Evolutionary conservation across 345 rosid species (phyloP).

Genomic region (Pelargonium nanum): DNA sequence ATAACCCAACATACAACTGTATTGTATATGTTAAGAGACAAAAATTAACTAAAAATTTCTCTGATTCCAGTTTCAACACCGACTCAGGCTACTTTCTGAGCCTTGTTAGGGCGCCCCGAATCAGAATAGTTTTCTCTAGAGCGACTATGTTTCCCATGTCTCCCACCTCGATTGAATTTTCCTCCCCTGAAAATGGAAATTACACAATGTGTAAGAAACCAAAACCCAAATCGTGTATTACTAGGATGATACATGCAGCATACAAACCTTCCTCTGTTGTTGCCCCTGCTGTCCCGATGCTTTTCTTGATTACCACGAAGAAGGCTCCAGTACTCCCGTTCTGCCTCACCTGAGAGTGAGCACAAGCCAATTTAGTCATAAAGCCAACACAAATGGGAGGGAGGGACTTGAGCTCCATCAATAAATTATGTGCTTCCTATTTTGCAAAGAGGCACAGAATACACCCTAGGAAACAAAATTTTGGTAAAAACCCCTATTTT

Average conservation of each 20-base stretch:
- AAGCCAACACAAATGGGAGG: no score
- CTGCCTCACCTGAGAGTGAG: constrained; percentile 72
- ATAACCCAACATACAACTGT: no score
- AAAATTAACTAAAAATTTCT: neutral
- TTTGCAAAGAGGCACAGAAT: no score
- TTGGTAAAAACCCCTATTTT: no score
- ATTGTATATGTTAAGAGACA: no score
- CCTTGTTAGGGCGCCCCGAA: constrained; percentile 51
- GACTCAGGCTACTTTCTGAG: constrained; percentile 29
- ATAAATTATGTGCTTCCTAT: no score
- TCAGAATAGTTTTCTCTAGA: constrained; percentile 39
- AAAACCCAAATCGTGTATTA: no score
- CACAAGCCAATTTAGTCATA: no score
- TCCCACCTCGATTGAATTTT: constrained; percentile 54
- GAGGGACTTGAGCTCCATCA: no score
- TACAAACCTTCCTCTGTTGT: constrained; percentile 64
- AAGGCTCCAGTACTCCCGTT: constrained; percentile 69
- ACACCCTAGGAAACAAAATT: no score
- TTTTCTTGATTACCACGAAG: constrained; percentile 50
- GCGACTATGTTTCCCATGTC: constrained; percentile 55
- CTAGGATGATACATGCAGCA: neutral
- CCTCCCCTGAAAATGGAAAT: constrained; percentile 47
- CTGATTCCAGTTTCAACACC: neutral
- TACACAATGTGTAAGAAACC: no score
- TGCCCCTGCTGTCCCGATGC: constrained; percentile 36